Evolutionary conservation across 169 alveolate species (phyloP).

Genomic region (Plasmodium fragile): DNA sequence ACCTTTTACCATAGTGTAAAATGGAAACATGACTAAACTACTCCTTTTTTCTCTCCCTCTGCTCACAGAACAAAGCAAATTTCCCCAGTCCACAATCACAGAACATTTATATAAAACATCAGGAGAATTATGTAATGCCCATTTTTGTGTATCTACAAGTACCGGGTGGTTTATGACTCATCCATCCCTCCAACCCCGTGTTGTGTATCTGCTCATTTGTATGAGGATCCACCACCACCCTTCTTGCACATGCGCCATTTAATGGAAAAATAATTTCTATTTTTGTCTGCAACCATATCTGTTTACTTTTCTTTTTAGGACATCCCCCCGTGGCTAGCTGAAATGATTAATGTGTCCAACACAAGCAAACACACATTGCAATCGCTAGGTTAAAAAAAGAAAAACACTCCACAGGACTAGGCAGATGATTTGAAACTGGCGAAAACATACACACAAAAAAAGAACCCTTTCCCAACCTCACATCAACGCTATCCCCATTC

Average conservation of each 20-base stretch:
- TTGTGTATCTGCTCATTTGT: neutral
- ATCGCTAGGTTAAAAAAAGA: conserved; percentile 54
- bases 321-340: conserved; percentile 62
- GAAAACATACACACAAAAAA: neutral
- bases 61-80: conserved; percentile 29
- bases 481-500: neutral
- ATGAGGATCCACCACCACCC: neutral
- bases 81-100: conserved; percentile 14
- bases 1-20: neutral
- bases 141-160: neutral
- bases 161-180: neutral
- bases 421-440: neutral
- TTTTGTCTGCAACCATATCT: neutral
- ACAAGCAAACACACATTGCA: conserved; percentile 57
- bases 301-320: conserved; percentile 10
- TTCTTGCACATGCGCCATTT: neutral
- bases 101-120: conserved; percentile 3
- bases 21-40: neutral
- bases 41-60: neutral
- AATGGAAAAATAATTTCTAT: neutral
- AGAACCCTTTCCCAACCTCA: neutral
- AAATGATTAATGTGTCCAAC: conserved; percentile 39
- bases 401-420: neutral
- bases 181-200: neutral
- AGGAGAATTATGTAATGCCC: conserved; percentile 27